Base-by-base conservation (phyloP, 129 eudicot species). In the Flaveria brownii region DNA sequence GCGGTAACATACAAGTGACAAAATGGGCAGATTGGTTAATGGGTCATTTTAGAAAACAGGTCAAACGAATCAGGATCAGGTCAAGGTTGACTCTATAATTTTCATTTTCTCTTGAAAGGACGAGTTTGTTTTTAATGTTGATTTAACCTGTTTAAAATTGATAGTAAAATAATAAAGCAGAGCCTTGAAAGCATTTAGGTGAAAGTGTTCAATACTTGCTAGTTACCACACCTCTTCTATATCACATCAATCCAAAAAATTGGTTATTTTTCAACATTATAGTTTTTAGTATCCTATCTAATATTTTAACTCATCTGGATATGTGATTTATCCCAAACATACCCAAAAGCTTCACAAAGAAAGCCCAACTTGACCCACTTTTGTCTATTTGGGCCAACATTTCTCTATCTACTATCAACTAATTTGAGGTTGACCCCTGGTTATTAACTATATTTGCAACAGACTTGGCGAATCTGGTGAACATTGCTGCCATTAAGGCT, bases 401-500 rank as follows among this genome's bases (percentile, higher is more conserved):
- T 28, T 16, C 69, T 33, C 46, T 14, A 25, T 63, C 14, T 33
- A 13, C 20, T 63, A 63, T 63, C 46, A 63, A 6, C 45, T 65
- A 33, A 2, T 65, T 39, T 36, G 50, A 39, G 49, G 71, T 39
- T 2, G 13, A 28, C 47, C 43, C 25, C 22, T 15, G 51, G 3
- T 68, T 43, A n/a, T 39, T 57, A 65, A 18, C 72, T 56, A 3
- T 33, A 36, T 70, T 30, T 61, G 68, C 43, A 80, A 77, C 89
- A 91, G 97, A 91, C 80, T 82, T 91, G 49, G 97, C 97, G n/a
- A 91, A 91, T 70, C 80, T 91, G 88, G 97, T 91, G 41, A 91
- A 91, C 71, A 83, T 88, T 78, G 97, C 97, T 36, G 93, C 97
- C 75, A 91, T 91, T 45, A 91, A 86, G 82, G 97, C 97, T 72